phyloP scores from a whole-genome alignment of 1,139 yeast species.

The Diutina sp. region DNA sequence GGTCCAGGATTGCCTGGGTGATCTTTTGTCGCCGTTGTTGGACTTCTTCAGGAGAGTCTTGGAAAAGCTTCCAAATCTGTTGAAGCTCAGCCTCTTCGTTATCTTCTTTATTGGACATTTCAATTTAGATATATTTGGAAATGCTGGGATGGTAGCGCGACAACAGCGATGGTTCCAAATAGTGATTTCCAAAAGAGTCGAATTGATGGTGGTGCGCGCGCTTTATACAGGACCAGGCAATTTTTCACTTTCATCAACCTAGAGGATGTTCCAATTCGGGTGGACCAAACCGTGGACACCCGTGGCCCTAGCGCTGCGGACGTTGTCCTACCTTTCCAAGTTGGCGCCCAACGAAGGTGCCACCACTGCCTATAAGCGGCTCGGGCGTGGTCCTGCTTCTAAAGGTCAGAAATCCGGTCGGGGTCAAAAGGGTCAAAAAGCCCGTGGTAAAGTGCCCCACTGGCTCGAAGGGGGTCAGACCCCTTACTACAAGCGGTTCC shows the following conservation, averaged over 20 bases:
- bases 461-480: constrained; percentile 99
- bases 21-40: constrained; percentile 10
- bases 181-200: not conserved
- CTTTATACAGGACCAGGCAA: not conserved
- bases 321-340: constrained; percentile 18
- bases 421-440: constrained; percentile 98
- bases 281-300: not conserved
- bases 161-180: too few relatives aligned
- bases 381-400: constrained; percentile 96
- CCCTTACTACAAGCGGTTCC: constrained; percentile 78
- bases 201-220: too few relatives aligned
- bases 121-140: too few relatives aligned
- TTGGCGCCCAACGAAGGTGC: constrained; percentile 31
- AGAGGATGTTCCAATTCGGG: not conserved
- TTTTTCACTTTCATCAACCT: not conserved
- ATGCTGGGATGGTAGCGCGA: not conserved
- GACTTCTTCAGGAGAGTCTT: not conserved
- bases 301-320: not conserved
- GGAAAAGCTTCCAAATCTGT: constrained; percentile 1
- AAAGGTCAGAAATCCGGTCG: constrained; percentile 90
- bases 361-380: constrained; percentile 41
- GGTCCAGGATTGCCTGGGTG: constrained; percentile 14
- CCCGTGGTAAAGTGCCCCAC: constrained; percentile 78
- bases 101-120: not conserved
- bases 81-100: not conserved